Percentiles rank a stretch among this genome's conserved stretches.
Conservation (phyloP, 345 rosid species). For the Mangifera indica region DNA sequence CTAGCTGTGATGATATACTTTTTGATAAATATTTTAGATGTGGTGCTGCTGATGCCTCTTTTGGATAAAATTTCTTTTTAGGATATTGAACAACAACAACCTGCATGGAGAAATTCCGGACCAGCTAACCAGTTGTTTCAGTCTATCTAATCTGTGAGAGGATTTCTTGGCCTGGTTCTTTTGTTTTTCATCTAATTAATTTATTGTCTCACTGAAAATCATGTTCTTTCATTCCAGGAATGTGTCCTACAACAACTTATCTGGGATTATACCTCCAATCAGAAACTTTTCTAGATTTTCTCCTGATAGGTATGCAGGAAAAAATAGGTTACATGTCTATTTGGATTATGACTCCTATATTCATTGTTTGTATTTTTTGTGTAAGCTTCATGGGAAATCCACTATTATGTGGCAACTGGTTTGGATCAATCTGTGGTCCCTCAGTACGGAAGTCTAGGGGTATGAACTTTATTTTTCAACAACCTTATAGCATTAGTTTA, state of each 20-base stretch:
- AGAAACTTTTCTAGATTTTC: slow-evolving; percentile 71
- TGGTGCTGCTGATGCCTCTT: neutral
- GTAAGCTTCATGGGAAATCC: slow-evolving; percentile 79
- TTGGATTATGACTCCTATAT: neutral
- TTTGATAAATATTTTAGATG: neutral
- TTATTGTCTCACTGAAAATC: neutral
- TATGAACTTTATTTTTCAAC: slow-evolving; percentile 16
- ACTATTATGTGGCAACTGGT: slow-evolving; percentile 77
- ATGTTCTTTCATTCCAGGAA: slow-evolving; percentile 44
- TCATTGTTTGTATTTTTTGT: slow-evolving; percentile 3
- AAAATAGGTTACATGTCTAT: neutral
- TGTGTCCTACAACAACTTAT: slow-evolving; percentile 80
- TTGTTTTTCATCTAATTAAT: neutral
- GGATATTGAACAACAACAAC: slow-evolving; percentile 72
- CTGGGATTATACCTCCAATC: slow-evolving; percentile 61
- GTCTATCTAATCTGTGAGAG: slow-evolving; percentile 60
- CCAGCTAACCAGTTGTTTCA: slow-evolving; percentile 77
- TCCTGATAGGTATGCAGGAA: slow-evolving; percentile 49
- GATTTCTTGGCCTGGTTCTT: neutral
- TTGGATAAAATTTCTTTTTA: slow-evolving; percentile 22
- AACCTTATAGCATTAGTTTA: neutral
- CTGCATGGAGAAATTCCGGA: slow-evolving; percentile 79
- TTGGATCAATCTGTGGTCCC: slow-evolving; percentile 71
- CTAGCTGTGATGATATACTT: neutral
- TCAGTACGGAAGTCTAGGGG: slow-evolving; percentile 53